Conservation (phyloP, 202 grass and related monocot genomes). For the Setaria viridis region DNA sequence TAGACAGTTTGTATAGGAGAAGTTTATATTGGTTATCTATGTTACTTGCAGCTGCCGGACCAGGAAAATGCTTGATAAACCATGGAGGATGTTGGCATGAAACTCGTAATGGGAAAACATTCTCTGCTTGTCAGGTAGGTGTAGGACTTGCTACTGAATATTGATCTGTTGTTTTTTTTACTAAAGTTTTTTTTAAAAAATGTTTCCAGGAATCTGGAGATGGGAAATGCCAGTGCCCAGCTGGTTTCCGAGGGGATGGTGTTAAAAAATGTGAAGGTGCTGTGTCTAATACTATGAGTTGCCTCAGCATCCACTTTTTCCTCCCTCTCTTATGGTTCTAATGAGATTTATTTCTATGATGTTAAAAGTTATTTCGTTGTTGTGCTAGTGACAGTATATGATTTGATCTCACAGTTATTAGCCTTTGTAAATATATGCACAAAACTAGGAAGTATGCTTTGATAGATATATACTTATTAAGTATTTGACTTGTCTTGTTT, state of each 20-base stretch:
- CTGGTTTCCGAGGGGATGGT: conserved; percentile 84
- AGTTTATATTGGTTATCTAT: conserved; percentile 9
- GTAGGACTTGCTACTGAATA: conserved; percentile 29
- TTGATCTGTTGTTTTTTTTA: conserved; percentile 6
- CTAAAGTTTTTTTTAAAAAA: background rate
- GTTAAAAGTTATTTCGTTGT: background rate
- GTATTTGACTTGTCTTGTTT: background rate
- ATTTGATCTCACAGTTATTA: background rate
- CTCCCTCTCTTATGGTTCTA: conserved; percentile 2
- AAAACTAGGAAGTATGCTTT: background rate
- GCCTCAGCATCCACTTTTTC: background rate
- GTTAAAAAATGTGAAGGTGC: conserved; percentile 82
- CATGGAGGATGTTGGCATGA: conserved; percentile 88
- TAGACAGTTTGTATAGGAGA: conserved; percentile 16
- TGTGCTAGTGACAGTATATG: conserved; percentile 1
- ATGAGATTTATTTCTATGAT: background rate
- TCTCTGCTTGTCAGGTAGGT: conserved; percentile 86
- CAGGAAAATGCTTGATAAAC: conserved; percentile 87
- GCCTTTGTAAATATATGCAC: background rate
- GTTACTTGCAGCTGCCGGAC: conserved; percentile 77
- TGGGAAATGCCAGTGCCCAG: conserved; percentile 76
- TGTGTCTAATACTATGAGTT: conserved; percentile 20
- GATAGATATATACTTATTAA: background rate
- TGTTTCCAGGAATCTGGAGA: conserved; percentile 68
- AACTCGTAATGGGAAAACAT: conserved; percentile 69